phyloP scores from a whole-genome alignment of 306 rosid species.

The Cucumis cinereus region DNA sequence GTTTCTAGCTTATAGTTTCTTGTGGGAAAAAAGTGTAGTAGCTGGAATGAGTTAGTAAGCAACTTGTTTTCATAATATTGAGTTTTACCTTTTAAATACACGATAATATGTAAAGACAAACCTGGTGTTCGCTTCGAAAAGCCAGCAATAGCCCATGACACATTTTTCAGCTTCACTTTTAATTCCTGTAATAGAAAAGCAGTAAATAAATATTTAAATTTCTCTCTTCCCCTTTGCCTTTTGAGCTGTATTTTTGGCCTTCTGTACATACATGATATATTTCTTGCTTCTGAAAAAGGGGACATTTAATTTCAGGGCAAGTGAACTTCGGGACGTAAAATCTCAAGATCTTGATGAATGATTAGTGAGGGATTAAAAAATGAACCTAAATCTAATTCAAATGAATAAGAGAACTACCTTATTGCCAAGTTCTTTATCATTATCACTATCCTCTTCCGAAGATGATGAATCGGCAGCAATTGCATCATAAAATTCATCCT shows the following conservation, averaged over 20 bases:
- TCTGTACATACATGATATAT: no score
- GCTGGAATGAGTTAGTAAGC: background rate
- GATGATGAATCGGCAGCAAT: slow-evolving; percentile 56
- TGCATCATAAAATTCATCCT: slow-evolving; percentile 90
- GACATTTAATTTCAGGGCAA: background rate
- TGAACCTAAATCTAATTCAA: background rate
- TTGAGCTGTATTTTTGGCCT: no score
- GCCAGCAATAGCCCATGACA: slow-evolving; percentile 33
- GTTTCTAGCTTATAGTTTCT: background rate
- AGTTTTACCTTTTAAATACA: background rate
- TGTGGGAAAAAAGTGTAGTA: background rate
- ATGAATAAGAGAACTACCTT: slow-evolving; percentile 21
- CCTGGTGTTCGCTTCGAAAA: slow-evolving; percentile 30
- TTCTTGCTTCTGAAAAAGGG: no score
- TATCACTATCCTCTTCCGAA: slow-evolving; percentile 20
- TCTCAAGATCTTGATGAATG: background rate
- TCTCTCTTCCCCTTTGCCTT: no score
- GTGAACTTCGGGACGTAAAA: background rate
- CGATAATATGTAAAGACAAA: background rate
- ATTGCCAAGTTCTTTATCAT: slow-evolving; percentile 10
- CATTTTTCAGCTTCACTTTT: slow-evolving; percentile 37
- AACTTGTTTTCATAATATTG: background rate
- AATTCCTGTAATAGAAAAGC: slow-evolving; percentile 23
- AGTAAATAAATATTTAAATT: slow-evolving; percentile 12
- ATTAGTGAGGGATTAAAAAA: background rate